phyloP scores from a whole-genome alignment of 352 stramenopile genomes.

The Phytophthora pinifolia region DNA sequence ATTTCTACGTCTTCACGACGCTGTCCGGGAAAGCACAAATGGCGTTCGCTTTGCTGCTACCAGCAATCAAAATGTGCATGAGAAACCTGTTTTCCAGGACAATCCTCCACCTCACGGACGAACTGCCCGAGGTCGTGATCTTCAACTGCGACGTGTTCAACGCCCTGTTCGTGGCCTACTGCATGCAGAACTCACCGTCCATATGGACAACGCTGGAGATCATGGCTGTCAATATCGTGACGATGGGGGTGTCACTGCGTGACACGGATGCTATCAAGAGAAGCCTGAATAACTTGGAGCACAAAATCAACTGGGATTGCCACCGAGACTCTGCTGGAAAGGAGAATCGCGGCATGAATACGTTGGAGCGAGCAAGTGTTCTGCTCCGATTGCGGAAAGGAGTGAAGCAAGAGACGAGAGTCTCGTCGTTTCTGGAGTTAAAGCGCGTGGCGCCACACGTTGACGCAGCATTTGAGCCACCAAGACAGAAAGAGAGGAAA shows the following conservation, averaged over 20 bases:
- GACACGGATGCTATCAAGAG: conserved; percentile 2
- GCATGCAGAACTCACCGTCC: conserved; percentile 28
- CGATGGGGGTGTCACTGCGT: conserved; percentile 9
- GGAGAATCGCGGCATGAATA: background rate
- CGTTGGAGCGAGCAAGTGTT: conserved; percentile 1
- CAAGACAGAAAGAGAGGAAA: background rate
- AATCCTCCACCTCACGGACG: conserved; percentile 13
- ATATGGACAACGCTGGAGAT: conserved; percentile 19
- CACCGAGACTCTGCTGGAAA: background rate
- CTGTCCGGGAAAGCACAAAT: conserved; percentile 5
- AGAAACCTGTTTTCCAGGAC: conserved; percentile 16
- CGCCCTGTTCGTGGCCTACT: conserved; percentile 23
- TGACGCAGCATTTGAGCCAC: background rate
- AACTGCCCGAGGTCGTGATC: conserved; percentile 21
- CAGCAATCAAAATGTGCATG: conserved; percentile 16
- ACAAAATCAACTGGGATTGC: background rate
- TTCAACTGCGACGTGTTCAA: conserved; percentile 30
- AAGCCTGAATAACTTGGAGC: background rate
- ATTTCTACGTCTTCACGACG: background rate
- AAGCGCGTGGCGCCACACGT: conserved; percentile 1
- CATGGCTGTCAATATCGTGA: conserved; percentile 18
- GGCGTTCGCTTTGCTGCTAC: conserved; percentile 18
- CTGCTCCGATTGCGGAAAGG: conserved; percentile 7
- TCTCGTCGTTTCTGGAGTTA: conserved; percentile 3
- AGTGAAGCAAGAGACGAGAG: conserved; percentile 2